Conservation (phyloP, 73 alveolate species). For the Diophrys appendiculata region DNA sequence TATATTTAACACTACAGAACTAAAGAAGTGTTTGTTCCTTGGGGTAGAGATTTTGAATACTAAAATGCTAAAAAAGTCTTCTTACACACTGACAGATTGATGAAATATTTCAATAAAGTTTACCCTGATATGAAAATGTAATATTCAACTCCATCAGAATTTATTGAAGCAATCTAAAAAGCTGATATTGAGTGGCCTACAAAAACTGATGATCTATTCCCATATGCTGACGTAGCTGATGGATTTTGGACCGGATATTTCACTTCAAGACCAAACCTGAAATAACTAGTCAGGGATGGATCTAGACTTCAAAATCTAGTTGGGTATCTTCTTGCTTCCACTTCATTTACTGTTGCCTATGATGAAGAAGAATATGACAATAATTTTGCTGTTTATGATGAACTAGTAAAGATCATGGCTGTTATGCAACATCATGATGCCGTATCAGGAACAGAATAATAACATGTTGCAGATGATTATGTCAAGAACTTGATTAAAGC, state of each 20-base stretch:
- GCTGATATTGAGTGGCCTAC: constrained; percentile 21
- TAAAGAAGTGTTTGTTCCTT: constrained; percentile 60
- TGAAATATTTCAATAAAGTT: constrained; percentile 57
- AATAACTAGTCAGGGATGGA: constrained; percentile 73
- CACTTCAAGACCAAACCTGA: constrained; percentile 85
- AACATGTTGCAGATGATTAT: constrained; percentile 81
- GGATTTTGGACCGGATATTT: constrained; percentile 96
- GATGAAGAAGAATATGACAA: not conserved
- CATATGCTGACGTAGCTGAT: constrained; percentile 83
- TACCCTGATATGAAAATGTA: constrained; percentile 28
- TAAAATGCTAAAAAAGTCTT: constrained; percentile 62
- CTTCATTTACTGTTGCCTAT: no score
- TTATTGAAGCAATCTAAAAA: constrained; percentile 33
- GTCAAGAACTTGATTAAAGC: constrained; percentile 20
- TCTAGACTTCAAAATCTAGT: constrained; percentile 16
- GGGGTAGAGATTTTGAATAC: constrained; percentile 81
- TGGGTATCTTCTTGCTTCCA: no score
- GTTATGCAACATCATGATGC: constrained; percentile 85
- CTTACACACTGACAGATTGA: constrained; percentile 61
- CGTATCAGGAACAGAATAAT: constrained; percentile 87
- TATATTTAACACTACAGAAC: constrained; percentile 54
- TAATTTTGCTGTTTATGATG: not conserved
- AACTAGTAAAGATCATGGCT: constrained; percentile 23
- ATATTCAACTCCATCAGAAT: constrained; percentile 76
- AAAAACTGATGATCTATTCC: constrained; percentile 88